Evolutionary conservation across 371 early-diverging fungal species (phyloP).

Genomic region (Synchytrium microbalum): DNA sequence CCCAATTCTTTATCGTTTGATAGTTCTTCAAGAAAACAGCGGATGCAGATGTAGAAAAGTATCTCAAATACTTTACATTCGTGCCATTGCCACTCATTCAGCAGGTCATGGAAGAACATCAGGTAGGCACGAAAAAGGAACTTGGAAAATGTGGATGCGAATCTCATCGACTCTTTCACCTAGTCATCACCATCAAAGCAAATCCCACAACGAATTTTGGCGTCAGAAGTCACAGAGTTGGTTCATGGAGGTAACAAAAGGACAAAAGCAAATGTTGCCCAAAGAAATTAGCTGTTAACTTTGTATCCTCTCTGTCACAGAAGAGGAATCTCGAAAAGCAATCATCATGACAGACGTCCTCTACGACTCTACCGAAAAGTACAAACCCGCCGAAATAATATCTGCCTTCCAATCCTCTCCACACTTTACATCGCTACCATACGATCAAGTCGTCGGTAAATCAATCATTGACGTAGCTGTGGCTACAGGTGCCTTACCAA

Average conservation of each 20-base stretch:
- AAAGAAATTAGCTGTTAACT: slow-evolving; percentile 7
- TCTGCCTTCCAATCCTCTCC: slow-evolving; percentile 63
- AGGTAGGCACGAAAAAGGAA: slow-evolving; percentile 51
- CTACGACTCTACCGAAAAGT: slow-evolving; percentile 47
- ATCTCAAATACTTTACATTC: slow-evolving; percentile 75
- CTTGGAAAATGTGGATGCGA: no score
- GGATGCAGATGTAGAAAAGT: slow-evolving; percentile 69
- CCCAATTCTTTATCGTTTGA: slow-evolving; percentile 1
- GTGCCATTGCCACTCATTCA: slow-evolving; percentile 50
- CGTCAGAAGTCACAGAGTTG: slow-evolving; percentile 77
- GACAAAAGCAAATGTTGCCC: no score
- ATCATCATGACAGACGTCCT: slow-evolving; percentile 60
- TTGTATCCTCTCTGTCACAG: slow-evolving; percentile 26
- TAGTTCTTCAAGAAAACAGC: slow-evolving; percentile 75
- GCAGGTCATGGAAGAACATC: slow-evolving; percentile 54
- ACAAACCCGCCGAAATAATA: slow-evolving; percentile 51
- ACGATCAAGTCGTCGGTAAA: slow-evolving; percentile 33
- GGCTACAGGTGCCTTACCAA: slow-evolving; percentile 42
- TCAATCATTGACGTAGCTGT: slow-evolving; percentile 54
- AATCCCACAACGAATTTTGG: slow-evolving; percentile 70
- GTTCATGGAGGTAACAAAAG: slow-evolving; percentile 90
- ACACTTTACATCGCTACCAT: slow-evolving; percentile 43
- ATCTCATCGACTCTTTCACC: no score
- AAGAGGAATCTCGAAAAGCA: slow-evolving; percentile 50
- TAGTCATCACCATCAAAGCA: no score